Percentiles rank a stretch among this genome's conserved stretches.
Conservation (phyloP, 176 grass and related monocot species). For the Paspalum vaginatum region DNA sequence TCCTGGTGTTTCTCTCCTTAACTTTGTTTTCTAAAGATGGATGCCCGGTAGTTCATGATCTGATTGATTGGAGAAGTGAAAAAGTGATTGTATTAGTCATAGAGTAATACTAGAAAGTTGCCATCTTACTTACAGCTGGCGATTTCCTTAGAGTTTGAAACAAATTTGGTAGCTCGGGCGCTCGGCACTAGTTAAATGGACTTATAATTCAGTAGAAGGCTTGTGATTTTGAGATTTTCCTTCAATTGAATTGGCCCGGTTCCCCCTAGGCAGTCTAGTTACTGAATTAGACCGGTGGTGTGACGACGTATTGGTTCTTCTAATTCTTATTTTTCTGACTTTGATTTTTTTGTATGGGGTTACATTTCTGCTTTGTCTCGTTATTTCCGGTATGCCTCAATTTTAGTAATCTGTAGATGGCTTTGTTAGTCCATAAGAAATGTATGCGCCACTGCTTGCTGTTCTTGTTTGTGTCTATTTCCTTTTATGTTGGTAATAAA, state of each 20-base stretch:
- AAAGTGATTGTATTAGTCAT: not conserved
- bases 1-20: not conserved
- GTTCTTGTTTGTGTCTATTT: not conserved
- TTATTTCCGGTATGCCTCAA: not conserved
- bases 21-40: not conserved
- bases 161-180: not conserved
- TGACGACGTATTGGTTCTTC: not conserved
- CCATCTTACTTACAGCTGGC: not conserved
- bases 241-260: not conserved
- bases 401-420: not conserved
- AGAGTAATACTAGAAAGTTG: not conserved
- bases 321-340: not conserved
- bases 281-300: not conserved
- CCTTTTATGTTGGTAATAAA: conserved; percentile 11
- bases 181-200: not conserved
- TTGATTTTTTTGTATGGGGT: not conserved
- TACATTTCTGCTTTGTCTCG: not conserved
- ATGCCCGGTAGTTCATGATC: not conserved
- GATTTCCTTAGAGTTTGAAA: not conserved
- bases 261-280: not conserved
- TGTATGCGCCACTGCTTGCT: not conserved
- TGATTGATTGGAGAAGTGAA: not conserved
- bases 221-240: not conserved
- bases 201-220: not conserved
- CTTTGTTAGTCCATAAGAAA: not conserved